phyloP scores from a whole-genome alignment of 179 eudicot genomes.

The Nepenthes alata region DNA sequence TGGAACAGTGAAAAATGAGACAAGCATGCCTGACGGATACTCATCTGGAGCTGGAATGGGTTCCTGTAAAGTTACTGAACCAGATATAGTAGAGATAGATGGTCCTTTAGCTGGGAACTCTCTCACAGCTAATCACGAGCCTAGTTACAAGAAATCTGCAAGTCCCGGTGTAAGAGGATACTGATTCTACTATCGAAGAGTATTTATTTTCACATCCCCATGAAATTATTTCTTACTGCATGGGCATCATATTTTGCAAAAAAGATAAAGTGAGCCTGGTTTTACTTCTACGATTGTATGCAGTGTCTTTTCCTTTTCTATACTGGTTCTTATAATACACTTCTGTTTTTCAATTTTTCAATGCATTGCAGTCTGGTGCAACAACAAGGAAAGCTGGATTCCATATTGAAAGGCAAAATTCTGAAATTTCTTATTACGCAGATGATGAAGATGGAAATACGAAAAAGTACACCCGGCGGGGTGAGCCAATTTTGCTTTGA shows the following conservation, averaged over 20 bases:
- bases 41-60: conserved; percentile 20
- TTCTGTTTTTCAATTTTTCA: conserved; percentile 1
- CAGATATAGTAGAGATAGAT: conserved; percentile 58
- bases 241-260: too few species aligned
- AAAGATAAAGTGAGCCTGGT: too few species aligned
- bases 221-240: too few species aligned
- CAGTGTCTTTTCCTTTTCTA: not conserved
- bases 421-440: conserved; percentile 74
- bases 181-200: not conserved
- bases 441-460: conserved; percentile 88
- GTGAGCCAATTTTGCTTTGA: conserved; percentile 21
- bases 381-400: conserved; percentile 63
- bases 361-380: conserved; percentile 61
- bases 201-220: not conserved
- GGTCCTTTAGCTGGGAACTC: conserved; percentile 27
- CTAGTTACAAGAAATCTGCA: conserved; percentile 43
- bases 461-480: conserved; percentile 76
- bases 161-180: conserved; percentile 62
- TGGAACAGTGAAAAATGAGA: conserved; percentile 14
- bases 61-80: conserved; percentile 13
- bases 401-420: conserved; percentile 73
- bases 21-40: conserved; percentile 15
- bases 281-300: too few species aligned
- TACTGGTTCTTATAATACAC: not conserved
- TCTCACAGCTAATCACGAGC: conserved; percentile 34